Evolutionary conservation across 2,329 filamentous ascomycete species (phyloP).

Genomic region (Venturia aucupariae): DNA sequence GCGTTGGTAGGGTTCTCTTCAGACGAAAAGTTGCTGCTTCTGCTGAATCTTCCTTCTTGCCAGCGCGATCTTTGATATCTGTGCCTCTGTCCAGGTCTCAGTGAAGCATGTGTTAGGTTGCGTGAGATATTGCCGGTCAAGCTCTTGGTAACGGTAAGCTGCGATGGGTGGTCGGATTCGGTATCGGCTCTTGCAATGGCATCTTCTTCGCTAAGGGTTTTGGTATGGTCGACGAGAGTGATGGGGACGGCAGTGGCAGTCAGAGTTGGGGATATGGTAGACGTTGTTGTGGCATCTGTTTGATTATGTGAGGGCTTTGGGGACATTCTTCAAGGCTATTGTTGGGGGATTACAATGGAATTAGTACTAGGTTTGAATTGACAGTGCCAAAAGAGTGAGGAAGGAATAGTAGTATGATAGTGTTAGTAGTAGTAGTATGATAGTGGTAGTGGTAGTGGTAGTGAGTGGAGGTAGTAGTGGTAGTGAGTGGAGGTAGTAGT

Average conservation of each 20-base stretch:
- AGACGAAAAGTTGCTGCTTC: neutral
- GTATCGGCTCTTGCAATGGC: neutral
- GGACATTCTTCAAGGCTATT: neutral
- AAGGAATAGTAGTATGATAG: too few species aligned
- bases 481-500: too few species aligned
- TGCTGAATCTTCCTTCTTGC: conserved; percentile 12
- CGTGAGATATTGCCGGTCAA: conserved; percentile 9
- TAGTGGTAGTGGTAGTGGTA: too few species aligned
- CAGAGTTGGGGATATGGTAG: neutral
- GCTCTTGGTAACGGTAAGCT: neutral
- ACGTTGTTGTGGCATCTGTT: neutral
- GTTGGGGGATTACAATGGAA: too few species aligned
- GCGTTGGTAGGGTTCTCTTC: neutral
- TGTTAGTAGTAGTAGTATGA: too few species aligned
- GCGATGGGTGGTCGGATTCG: neutral
- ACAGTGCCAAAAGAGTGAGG: neutral
- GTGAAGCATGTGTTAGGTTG: conserved; percentile 11
- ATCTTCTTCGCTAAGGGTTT: conserved; percentile 6
- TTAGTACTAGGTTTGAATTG: too few species aligned
- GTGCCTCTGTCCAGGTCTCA: conserved; percentile 3
- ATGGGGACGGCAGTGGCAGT: conserved; percentile 9
- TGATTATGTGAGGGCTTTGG: neutral
- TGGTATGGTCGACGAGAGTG: conserved; percentile 15
- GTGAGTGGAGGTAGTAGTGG: neutral
- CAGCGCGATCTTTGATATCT: conserved; percentile 11